Conservation (phyloP, 768 basidiomycete genomes). For the Mycena pura region DNA sequence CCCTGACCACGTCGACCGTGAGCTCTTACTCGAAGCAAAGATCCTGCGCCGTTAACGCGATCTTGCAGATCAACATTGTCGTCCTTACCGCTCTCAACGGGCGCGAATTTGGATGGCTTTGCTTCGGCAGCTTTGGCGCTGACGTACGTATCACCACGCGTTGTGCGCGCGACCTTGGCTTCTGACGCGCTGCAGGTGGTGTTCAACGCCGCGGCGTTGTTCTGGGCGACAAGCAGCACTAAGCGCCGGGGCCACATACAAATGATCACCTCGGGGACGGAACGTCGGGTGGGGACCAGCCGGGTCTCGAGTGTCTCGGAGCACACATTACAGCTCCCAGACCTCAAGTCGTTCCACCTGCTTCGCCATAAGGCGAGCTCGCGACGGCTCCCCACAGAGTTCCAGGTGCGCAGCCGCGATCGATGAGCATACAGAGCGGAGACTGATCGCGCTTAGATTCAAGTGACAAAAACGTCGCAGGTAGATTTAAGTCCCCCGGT, state of each 20-base stretch:
- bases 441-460: not conserved
- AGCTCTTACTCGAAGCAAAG: not conserved
- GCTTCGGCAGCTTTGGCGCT: conserved; percentile 44
- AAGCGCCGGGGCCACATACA: too few species aligned
- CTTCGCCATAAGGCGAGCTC: not conserved
- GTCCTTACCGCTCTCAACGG: conserved; percentile 54
- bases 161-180: not conserved
- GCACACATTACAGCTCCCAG: not conserved
- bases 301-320: too few species aligned
- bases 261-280: too few species aligned
- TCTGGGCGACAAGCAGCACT: conserved; percentile 51
- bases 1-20: conserved; percentile 57
- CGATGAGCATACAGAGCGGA: not conserved
- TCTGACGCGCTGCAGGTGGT: conserved; percentile 42
- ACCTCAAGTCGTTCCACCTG: not conserved
- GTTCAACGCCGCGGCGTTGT: conserved; percentile 53
- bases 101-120: conserved; percentile 54
- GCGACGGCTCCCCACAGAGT: not conserved
- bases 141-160: conserved; percentile 36
- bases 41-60: not conserved
- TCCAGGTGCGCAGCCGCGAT: not conserved
- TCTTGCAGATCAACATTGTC: conserved; percentile 44
- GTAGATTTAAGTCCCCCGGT: not conserved
- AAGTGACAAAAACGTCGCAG: conserved; percentile 2
- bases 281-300: too few species aligned